Evolutionary conservation across 2,329 filamentous ascomycete species (phyloP), one percentile per base, ranked within the genome.

Genomic region (Beauveria australis): DNA sequence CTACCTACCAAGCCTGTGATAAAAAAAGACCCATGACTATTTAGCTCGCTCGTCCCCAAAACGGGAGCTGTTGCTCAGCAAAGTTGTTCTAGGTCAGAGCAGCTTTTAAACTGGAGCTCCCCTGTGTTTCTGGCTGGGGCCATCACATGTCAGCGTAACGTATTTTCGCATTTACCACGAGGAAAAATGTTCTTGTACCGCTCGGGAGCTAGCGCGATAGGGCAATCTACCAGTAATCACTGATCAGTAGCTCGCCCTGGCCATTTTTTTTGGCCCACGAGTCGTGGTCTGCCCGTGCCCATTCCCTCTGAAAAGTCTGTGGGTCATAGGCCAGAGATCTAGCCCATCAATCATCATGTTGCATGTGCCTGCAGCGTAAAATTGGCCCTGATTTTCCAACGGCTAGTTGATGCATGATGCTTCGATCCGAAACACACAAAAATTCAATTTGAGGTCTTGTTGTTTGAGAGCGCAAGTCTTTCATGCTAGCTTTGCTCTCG

Each of bases 61-160:
- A 49, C 28, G 47, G 47, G 47, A 52, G 48, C 8, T 19, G 28
- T 33, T 33, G 49, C 53, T 47, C 26, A 47, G 26, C 53, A 24
- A 44, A 44, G 12, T 18, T 30, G 6, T 55, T 55, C 30, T 33
- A 33, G 30, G 30, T 14, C 30, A 33, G 30, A 33, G 10, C 28
- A 33, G 30, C 30, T 33, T 33, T 30, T 55, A 19, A 33, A 33
- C 53, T 55, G 53, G 41, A 55, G 41, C 53, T 49, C 24, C 30
- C 12, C 12, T 14, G 12, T 37, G 5, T 14, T 24, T 24, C 40
- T 26, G 24, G 26, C 53, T 47, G 24, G 43, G 26, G 28, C 44
- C 47, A 26, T 59, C 56, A 59, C 56, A 59, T 59, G 56, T 47
- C 47, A 59, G 54, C 19, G 30, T 8, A 10, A 33, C 30, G 26